Conservation (phyloP, 345 rosid genomes). For the Citrus mangshanensis region DNA sequence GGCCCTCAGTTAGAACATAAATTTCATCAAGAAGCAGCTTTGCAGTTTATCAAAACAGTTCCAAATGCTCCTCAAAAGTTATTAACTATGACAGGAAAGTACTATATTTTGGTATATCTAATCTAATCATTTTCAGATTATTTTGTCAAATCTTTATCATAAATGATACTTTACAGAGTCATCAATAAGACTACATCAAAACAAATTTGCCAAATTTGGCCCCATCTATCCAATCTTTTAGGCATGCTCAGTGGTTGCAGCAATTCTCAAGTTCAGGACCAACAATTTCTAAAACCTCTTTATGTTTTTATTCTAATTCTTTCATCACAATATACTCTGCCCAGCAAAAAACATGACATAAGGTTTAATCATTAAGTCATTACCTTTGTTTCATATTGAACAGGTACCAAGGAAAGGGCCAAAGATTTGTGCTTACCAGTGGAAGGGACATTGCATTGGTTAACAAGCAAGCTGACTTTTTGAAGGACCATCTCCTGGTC, state of each 20-base stretch:
- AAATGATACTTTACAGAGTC: background rate
- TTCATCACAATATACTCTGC: background rate
- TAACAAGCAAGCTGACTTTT: conserved; percentile 15
- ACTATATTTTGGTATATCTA: background rate
- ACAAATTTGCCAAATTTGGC: background rate
- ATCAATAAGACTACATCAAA: background rate
- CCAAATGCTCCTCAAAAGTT: background rate
- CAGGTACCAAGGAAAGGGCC: conserved; percentile 24
- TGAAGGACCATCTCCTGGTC: conserved; percentile 16
- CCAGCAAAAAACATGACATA: too few relatives aligned
- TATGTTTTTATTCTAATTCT: background rate
- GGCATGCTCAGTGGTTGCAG: background rate
- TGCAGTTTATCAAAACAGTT: background rate
- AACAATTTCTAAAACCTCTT: background rate
- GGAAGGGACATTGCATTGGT: conserved; percentile 28
- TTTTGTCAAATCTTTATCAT: background rate
- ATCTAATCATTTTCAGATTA: background rate
- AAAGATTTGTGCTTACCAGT: conserved; percentile 4
- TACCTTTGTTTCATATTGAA: background rate
- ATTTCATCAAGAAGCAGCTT: background rate
- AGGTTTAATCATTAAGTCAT: background rate
- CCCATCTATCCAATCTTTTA: background rate
- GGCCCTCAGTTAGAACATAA: background rate
- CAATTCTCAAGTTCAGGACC: background rate
- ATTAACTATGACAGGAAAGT: background rate